Conservation (phyloP, 345 rosid species). For the Pseudoturritis turrita region DNA sequence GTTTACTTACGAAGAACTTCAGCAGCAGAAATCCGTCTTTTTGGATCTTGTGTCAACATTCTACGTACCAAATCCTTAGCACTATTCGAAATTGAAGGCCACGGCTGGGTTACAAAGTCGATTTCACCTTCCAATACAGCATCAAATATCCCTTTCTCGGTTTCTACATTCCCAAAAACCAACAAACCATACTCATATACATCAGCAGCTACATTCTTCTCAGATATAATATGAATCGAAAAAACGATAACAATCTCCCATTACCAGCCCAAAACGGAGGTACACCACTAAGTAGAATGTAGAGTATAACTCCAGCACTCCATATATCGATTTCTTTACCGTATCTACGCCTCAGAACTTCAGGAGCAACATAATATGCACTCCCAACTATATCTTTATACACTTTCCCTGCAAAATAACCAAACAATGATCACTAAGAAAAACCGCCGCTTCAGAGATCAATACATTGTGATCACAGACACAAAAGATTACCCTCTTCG, state of each 20-base stretch:
- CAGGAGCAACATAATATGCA: slow-evolving; percentile 93
- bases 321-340: slow-evolving; percentile 88
- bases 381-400: slow-evolving; percentile 79
- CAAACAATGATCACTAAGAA: neutral
- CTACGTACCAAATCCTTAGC: slow-evolving; percentile 77
- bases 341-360: slow-evolving; percentile 60
- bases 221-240: neutral
- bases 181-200: neutral
- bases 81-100: slow-evolving; percentile 76
- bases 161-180: slow-evolving; percentile 41
- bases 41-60: slow-evolving; percentile 75
- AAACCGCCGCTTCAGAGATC: neutral
- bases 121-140: slow-evolving; percentile 70
- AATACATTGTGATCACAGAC: neutral
- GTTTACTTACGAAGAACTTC: slow-evolving; percentile 64
- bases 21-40: slow-evolving; percentile 59
- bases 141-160: slow-evolving; percentile 73
- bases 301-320: slow-evolving; percentile 86
- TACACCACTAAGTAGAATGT: slow-evolving; percentile 83
- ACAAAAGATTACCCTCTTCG: slow-evolving; percentile 35
- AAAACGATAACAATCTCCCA: neutral
- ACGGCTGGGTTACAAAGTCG: slow-evolving; percentile 68
- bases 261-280: slow-evolving; percentile 98
- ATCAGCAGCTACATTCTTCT: neutral
- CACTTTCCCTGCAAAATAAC: slow-evolving; percentile 44